These are phyloP conservation scores for Aspergillus neoniger DNA, from an alignment of 2,329 filamentous ascomycete genomes.

Conservation along the genomic window DNA sequence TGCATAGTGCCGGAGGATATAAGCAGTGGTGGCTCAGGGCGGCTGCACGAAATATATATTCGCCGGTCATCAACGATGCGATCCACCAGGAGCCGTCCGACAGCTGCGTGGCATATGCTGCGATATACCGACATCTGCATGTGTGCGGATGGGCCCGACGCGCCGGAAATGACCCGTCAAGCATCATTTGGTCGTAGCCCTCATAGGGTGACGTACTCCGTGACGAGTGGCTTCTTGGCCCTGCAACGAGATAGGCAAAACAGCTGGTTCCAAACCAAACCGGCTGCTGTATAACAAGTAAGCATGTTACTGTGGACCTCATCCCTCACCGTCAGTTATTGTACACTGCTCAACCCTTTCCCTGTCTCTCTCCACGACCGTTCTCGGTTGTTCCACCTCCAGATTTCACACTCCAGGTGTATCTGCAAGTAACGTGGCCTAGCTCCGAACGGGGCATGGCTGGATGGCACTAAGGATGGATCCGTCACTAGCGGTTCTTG, in stretches of 20 bases:
- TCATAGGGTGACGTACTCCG: slow-evolving; percentile 8
- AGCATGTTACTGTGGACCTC: not conserved
- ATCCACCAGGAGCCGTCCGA: not conserved
- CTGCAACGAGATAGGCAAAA: not conserved
- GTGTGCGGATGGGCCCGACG: not conserved
- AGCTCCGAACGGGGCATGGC: slow-evolving; percentile 4
- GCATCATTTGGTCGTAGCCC: not conserved
- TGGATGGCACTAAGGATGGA: not conserved
- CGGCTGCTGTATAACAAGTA: not conserved
- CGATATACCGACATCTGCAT: not conserved
- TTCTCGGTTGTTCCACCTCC: not conserved
- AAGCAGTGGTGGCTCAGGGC: not conserved
- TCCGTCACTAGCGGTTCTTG: not conserved
- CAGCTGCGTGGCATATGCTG: not conserved
- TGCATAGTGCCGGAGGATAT: not conserved
- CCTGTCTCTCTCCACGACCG: not conserved
- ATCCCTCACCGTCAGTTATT: not conserved
- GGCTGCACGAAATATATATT: not conserved
- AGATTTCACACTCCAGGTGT: not conserved
- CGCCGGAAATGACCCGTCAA: slow-evolving; percentile 6
- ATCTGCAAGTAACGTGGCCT: slow-evolving; percentile 8
- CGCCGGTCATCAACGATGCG: not conserved
- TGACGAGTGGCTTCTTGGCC: slow-evolving; percentile 11
- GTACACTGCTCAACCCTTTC: too few species aligned
- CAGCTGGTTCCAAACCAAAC: not conserved